Evolutionary conservation across 73 alveolate genomes (phyloP), one percentile per base, ranked within the genome.

Genomic region (Paramecium pentaurelia): DNA sequence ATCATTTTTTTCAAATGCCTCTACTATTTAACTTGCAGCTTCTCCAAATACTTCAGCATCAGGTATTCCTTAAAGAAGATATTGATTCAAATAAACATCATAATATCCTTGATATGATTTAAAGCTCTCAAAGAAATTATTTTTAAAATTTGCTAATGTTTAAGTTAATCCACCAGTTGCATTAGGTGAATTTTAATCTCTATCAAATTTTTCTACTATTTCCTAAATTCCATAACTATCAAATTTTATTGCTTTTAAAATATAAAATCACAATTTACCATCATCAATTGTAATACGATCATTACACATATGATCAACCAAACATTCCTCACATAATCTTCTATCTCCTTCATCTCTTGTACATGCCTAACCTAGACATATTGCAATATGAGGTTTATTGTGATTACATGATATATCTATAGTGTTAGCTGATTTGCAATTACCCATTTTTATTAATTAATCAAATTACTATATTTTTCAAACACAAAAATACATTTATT

Each of bases 301-400:
- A 25, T 27, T 40, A 47, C 91, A 80, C 75, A 45, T 36, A 25
- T 80, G 91, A 47, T 80, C 91, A n/a, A 45, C 91, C 27, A 80
- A 47, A 45, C 91, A 80, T 27, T 80, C 91, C 8, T 47, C 75
- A 25, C 91, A 80, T n/a, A 80, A 27, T 80, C 91, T 40, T 47
- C 91, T 42, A 45, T 80, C 91, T 80, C 91, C 91, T 40, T 80
- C 75, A 8, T 80, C 75, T 80, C 91, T 80, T 22, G 91, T 32
- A 9, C 91, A 80, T 8, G 64, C 91, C 7, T 45, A 30, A 20
- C 91, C 91, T 12, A 28, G 14, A 44, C 91, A 80, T 6, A 80
- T 42, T 11, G 91, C 91, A 32, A 80, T 36, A 12, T 80, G 58
- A 3, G 71, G 75, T 80, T 80, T 80, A 47, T 80, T 80, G 16